Base-by-base conservation (phyloP, 2,329 filamentous ascomycete genomes). In the Rhinocladiella mackenziei region DNA sequence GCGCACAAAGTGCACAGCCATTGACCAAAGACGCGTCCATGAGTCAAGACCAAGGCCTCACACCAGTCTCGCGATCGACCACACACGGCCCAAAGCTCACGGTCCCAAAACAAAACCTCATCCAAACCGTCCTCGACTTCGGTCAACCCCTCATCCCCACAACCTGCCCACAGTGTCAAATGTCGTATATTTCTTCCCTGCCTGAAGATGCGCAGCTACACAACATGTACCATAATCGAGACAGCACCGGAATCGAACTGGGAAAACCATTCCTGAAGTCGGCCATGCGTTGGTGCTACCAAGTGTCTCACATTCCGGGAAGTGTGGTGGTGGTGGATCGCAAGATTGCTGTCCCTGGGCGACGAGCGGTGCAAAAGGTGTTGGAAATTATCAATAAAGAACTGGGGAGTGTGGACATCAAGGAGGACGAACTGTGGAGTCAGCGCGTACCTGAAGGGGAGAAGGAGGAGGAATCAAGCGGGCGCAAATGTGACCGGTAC, bases 131-230 rank as follows among this genome's bases (percentile, higher is more conserved):
- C 54, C 71, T 83, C 48, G 77, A 79, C 54, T 65, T 82, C 9
- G 78, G 77, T 2, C 54, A 56, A 38, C 43, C 42, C 8, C 48
- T 52, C 7, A 66, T 70, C 28, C 71, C 76, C 30, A 76, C 75
- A 53, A 76, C 72, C 8, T 84, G 81, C 62, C 66, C 68, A 26
- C 68, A 66, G 2, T 84, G 81, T 55, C 76, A 77, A 1, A 84
- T 84, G 81, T 77, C 81, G 40, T 84, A 83, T 54, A 72, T 79
- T 23, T 75, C 78, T 3, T 81, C 79, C 0, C 75, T 76, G 37
- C 63, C 68, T 5, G 78, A 82, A 56, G 81, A 84, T 55, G 67
- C 70, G n/a, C 73, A 72, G 5, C 58, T 84, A 41, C 81, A 84
- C 58, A 75, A 75, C 53, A 80, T 78, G 51, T 84, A 78, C 54